phyloP scores from a whole-genome alignment of 768 basidiomycete genomes.

The Lentinula raphanica region DNA sequence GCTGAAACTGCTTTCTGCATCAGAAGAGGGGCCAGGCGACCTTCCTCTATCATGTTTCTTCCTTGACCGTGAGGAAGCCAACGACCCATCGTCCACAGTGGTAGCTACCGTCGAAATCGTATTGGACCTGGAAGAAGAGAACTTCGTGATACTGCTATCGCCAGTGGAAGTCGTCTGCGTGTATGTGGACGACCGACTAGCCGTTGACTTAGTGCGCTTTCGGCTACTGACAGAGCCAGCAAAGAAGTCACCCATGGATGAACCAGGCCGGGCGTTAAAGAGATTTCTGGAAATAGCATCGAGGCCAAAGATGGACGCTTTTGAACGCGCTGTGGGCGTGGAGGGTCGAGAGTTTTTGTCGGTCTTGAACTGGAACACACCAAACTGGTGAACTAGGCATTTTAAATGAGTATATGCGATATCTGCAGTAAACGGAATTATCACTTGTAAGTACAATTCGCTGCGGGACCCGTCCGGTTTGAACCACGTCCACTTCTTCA shows the following conservation, averaged over 20 bases:
- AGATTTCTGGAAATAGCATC: constrained; percentile 89
- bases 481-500: constrained; percentile 77
- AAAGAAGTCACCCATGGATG: constrained; percentile 71
- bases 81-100: constrained; percentile 59
- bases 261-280: constrained; percentile 67
- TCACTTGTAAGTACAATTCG: constrained; percentile 80
- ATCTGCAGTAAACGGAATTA: constrained; percentile 18
- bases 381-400: constrained; percentile 76
- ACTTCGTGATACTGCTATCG: constrained; percentile 65
- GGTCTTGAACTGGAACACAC: constrained; percentile 83
- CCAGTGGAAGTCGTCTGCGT: constrained; percentile 66
- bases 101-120: constrained; percentile 64
- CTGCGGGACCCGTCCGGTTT: constrained; percentile 65
- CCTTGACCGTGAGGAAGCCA: constrained; percentile 42
- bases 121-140: constrained; percentile 59
- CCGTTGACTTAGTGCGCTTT: constrained; percentile 62
- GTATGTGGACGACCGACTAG: constrained; percentile 68
- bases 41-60: constrained; percentile 30
- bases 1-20: constrained; percentile 44
- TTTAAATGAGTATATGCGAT: neutral
- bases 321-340: constrained; percentile 77
- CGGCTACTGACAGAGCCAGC: constrained; percentile 65
- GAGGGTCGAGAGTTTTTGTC: constrained; percentile 70
- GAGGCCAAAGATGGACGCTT: constrained; percentile 83
- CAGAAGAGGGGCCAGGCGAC: constrained; percentile 38